Evolutionary conservation across 192 early-diverging fungal genomes (phyloP), one percentile per base, ranked within the genome.

Genomic region (Jimgerdemannia lactiflua): DNA sequence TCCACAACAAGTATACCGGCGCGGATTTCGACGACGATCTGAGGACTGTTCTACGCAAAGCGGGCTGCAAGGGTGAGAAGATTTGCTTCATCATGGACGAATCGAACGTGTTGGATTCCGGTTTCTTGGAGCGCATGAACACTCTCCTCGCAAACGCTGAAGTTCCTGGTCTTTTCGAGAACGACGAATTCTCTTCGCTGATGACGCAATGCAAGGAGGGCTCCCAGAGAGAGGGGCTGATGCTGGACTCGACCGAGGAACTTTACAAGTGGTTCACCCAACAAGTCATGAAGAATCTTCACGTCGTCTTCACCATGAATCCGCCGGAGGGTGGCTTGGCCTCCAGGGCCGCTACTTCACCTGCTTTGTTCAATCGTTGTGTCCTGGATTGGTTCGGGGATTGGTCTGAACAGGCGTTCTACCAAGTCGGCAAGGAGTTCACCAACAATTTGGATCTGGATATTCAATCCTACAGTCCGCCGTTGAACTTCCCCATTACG

Each of bases 221-320:
- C 29, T 94, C 97, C 1, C 90, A 94, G 68, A 84, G 95, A 20
- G 97, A 99, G 71, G 98, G 98, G 19, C 78, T 95, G 71, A 91
- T 97, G 90, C 85, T 99, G 39, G 97, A 99, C 78, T 93, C 96
- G 17, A 82, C 85, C 65, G 98, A 99, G 71, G 97, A 99, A 78
- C 87, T 99, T 29, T 96, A 98, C 86, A 94, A 94, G 73, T 99
- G 97, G 97, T 99, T 99, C 84, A 96, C 95, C 40, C 88, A 91
- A 71, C 97, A 98, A 82, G 95, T 99, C 68, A 94, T 93, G 88
- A 91, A 90, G 69, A 99, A 99, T 79, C 80, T 99, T 54, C 98
- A 99, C 77, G 96, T 99, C 40, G 96, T 99, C 11, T 99, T 99
- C 77, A 99, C 98, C 11, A 99, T 99, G 98, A 99, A 99, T 80